A percentile compares a stretch with the other conserved stretches of the same genome.
phyloP scores from a whole-genome alignment of 148 eudicot species.

The Limonium bicolor region DNA sequence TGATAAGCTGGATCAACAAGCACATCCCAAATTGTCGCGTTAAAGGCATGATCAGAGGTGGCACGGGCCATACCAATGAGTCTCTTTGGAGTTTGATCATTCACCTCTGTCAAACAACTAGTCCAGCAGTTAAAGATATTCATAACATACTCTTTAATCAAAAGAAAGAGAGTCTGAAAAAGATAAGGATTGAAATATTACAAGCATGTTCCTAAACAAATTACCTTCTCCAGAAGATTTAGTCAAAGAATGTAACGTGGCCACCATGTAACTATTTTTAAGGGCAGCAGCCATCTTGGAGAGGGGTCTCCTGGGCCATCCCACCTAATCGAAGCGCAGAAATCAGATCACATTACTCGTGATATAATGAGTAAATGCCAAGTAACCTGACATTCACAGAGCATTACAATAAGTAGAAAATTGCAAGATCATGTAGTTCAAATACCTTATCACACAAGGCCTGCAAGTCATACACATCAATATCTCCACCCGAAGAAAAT shows the following conservation, averaged over 20 bases:
- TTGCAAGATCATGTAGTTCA: too few relatives aligned
- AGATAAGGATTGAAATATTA: neutral
- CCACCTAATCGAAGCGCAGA: slow-evolving; percentile 42
- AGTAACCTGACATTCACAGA: neutral
- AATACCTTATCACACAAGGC: slow-evolving; percentile 81
- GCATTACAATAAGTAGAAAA: too few relatives aligned
- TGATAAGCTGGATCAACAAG: slow-evolving; percentile 94
- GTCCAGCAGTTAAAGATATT: slow-evolving; percentile 16
- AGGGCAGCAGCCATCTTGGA: slow-evolving; percentile 83
- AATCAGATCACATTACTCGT: neutral
- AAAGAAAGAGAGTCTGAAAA: neutral
- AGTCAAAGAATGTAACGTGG: slow-evolving; percentile 55
- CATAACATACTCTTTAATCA: neutral
- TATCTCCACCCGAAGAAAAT: slow-evolving; percentile 80
- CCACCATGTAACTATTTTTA: slow-evolving; percentile 94
- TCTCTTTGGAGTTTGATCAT: slow-evolving; percentile 33
- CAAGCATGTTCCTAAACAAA: slow-evolving; percentile 3
- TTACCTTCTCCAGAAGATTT: slow-evolving; percentile 62
- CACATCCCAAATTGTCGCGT: slow-evolving; percentile 99
- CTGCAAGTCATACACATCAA: slow-evolving; percentile 80
- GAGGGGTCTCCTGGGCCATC: slow-evolving; percentile 94
- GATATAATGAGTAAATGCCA: neutral
- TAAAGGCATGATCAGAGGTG: slow-evolving; percentile 96
- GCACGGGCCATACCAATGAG: slow-evolving; percentile 99
- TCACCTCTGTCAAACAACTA: slow-evolving; percentile 72